phyloP scores from a whole-genome alignment of 1,284 basidiomycete genomes.

The Cryptococcus wingfieldii region DNA sequence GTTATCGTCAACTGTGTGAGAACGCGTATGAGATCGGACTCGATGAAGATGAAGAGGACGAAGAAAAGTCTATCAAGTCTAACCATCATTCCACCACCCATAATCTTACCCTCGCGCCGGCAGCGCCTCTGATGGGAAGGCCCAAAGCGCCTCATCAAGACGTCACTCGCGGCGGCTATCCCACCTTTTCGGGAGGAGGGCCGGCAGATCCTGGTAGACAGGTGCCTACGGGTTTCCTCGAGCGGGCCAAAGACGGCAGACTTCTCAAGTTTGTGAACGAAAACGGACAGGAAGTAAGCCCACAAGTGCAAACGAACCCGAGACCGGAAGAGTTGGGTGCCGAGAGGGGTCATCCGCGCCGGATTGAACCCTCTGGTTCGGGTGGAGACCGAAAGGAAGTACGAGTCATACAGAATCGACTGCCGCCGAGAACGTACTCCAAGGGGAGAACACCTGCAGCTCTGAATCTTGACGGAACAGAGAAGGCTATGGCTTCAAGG shows the following conservation, averaged over 20 bases:
- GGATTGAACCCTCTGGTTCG: not conserved
- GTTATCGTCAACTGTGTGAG: slow-evolving; percentile 16
- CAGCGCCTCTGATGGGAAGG: not conserved
- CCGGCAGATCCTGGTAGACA: slow-evolving; percentile 20
- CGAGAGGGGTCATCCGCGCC: not conserved
- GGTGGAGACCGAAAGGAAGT: not conserved
- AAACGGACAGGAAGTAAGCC: slow-evolving; percentile 5
- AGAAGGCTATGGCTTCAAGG: not conserved
- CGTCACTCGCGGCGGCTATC: slow-evolving; percentile 30
- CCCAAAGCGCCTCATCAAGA: slow-evolving; percentile 9
- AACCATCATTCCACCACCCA: not conserved
- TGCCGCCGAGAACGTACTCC: slow-evolving; percentile 5
- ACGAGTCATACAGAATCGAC: not conserved
- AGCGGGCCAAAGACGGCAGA: slow-evolving; percentile 13
- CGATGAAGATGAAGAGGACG: slow-evolving; percentile 14
- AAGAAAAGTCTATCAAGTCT: slow-evolving; percentile 1
- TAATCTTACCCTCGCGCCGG: not conserved
- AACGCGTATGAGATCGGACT: slow-evolving; percentile 20
- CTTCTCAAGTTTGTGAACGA: slow-evolving; percentile 16
- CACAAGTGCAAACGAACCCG: not conserved
- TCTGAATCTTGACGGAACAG: not conserved
- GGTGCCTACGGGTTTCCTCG: slow-evolving; percentile 25
- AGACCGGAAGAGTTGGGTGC: not conserved
- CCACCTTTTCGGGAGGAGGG: slow-evolving; percentile 28
- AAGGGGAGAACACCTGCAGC: not conserved